phyloP scores from a whole-genome alignment of 2,329 filamentous ascomycete genomes.

The Orbilia oligospora region DNA sequence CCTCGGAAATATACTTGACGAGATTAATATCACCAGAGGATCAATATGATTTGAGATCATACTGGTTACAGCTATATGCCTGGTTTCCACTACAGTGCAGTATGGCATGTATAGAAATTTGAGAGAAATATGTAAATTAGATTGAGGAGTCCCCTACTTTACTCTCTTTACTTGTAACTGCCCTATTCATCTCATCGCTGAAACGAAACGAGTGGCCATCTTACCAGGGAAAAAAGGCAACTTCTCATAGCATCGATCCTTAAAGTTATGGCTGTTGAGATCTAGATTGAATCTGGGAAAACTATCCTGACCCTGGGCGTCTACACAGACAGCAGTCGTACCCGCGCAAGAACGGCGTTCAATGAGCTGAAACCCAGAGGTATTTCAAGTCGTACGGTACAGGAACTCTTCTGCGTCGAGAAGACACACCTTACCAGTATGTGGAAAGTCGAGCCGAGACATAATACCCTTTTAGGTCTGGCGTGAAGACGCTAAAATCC shows the following conservation, averaged over 20 bases:
- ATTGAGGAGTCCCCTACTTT: conserved; percentile 6
- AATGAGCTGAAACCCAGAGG: conserved; percentile 39
- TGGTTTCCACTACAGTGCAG: neutral
- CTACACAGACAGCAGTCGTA: conserved; percentile 48
- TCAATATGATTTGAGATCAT: conserved; percentile 23
- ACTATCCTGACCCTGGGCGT: conserved; percentile 46
- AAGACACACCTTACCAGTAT: conserved; percentile 30
- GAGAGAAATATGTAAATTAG: conserved; percentile 27
- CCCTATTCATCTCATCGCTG: conserved; percentile 47
- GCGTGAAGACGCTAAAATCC: conserved; percentile 39
- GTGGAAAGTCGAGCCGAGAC: conserved; percentile 43
- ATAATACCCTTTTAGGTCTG: conserved; percentile 36
- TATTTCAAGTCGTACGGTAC: conserved; percentile 32
- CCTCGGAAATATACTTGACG: conserved; percentile 18
- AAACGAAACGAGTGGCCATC: conserved; percentile 47
- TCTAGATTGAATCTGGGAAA: conserved; percentile 50
- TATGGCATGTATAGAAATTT: conserved; percentile 20
- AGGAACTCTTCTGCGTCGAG: conserved; percentile 39
- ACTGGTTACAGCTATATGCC: conserved; percentile 8
- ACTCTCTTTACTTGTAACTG: conserved; percentile 27
- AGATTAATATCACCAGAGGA: neutral
- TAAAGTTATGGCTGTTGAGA: conserved; percentile 21
- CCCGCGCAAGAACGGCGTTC: conserved; percentile 54
- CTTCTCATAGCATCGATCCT: conserved; percentile 27
- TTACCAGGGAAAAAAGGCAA: conserved; percentile 33